A percentile compares a stretch with the other conserved stretches of the same genome.
Conservation (phyloP, 495 filamentous ascomycete genomes). For the Penicillium egyptiacum region DNA sequence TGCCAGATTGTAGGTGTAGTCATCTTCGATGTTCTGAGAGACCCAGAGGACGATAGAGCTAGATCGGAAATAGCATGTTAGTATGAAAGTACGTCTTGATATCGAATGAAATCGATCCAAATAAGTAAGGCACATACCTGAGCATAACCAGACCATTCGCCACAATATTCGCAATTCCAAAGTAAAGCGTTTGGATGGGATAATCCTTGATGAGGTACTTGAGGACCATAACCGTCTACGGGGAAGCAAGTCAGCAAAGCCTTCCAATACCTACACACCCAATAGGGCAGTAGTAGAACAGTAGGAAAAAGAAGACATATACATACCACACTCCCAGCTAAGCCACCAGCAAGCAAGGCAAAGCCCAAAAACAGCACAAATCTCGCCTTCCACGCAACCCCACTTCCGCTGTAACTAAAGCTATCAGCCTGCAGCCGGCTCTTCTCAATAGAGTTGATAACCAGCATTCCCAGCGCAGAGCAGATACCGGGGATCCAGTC, state of each 20-base stretch:
- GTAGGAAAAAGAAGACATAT: background rate
- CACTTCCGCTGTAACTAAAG: slow-evolving; percentile 80
- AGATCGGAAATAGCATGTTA: slow-evolving; percentile 5
- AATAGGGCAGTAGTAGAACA: background rate
- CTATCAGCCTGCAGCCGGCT: slow-evolving; percentile 78
- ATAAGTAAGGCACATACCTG: slow-evolving; percentile 55
- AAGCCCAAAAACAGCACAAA: slow-evolving; percentile 96
- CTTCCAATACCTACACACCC: background rate
- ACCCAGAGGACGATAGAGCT: slow-evolving; percentile 93
- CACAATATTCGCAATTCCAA: slow-evolving; percentile 91
- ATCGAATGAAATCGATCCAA: background rate
- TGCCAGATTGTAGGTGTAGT: slow-evolving; percentile 94
- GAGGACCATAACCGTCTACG: slow-evolving; percentile 76
- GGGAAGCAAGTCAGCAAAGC: slow-evolving; percentile 9
- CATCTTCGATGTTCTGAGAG: slow-evolving; percentile 98
- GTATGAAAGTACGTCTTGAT: slow-evolving; percentile 8
- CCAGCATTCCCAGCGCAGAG: slow-evolving; percentile 89
- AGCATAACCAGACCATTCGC: slow-evolving; percentile 85
- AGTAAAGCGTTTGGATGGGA: slow-evolving; percentile 79
- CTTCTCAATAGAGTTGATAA: slow-evolving; percentile 99
- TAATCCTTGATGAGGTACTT: slow-evolving; percentile 84
- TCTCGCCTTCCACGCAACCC: slow-evolving; percentile 94
- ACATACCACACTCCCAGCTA: slow-evolving; percentile 80
- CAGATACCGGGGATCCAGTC: slow-evolving; percentile 99
- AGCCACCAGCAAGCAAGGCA: slow-evolving; percentile 87